A percentile compares a stretch with the other conserved stretches of the same genome.
phyloP scores from a whole-genome alignment of 345 rosid genomes.

The Jatropha curcas region DNA sequence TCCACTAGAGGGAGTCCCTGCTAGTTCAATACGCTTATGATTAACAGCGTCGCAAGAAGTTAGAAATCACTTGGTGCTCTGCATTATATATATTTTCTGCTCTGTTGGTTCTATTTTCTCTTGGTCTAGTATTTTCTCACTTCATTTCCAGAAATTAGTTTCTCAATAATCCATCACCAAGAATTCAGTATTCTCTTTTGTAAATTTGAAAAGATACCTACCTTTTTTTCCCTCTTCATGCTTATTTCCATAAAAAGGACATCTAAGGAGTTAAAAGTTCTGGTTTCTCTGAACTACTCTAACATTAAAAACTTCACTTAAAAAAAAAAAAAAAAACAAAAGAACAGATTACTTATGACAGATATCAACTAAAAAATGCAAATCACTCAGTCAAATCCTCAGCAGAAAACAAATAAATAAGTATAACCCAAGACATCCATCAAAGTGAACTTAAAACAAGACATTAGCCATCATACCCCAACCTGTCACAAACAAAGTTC shows the following conservation, averaged over 20 bases:
- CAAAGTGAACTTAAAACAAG: not conserved
- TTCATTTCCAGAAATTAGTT: not conserved
- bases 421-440: not conserved
- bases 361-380: not conserved
- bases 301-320: not conserved
- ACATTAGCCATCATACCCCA: not conserved
- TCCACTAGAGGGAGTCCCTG: too few relatives aligned
- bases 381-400: not conserved
- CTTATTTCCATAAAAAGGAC: too few relatives aligned
- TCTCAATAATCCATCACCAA: not conserved
- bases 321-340: not conserved
- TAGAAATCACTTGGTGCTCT: not conserved
- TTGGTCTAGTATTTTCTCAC: not conserved
- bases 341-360: not conserved
- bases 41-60: too few relatives aligned
- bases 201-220: not conserved
- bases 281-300: not conserved
- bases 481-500: not conserved
- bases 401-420: not conserved
- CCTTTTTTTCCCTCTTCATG: too few relatives aligned
- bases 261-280: not conserved
- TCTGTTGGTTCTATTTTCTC: not conserved
- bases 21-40: too few relatives aligned
- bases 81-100: not conserved
- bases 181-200: not conserved